A percentile compares a stretch with the other conserved stretches of the same genome.
These are phyloP conservation scores for Pseudogymnoascus sp. DNA, from an alignment of 2,329 filamentous ascomycete species.

Conservation along the genomic window DNA sequence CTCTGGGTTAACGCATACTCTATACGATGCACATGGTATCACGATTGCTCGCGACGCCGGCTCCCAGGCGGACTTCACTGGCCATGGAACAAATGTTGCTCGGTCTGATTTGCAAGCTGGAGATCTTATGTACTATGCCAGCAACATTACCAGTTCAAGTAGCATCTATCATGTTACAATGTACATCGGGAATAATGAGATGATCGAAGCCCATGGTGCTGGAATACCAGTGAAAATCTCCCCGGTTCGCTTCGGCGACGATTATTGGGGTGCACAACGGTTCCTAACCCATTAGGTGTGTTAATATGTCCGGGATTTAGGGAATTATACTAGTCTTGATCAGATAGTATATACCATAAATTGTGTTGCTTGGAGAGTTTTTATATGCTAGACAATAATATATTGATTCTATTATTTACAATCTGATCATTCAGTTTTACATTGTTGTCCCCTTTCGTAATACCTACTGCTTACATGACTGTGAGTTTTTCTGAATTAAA, in stretches of 20 bases:
- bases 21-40: not conserved
- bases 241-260: not conserved
- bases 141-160: not conserved
- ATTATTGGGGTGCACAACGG: not conserved
- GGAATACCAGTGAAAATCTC: not conserved
- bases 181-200: not conserved
- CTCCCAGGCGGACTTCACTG: not conserved
- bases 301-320: not conserved
- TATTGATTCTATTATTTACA: not conserved
- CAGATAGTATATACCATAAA: not conserved
- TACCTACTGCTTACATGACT: not conserved
- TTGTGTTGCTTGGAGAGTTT: not conserved
- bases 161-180: not conserved
- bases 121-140: not conserved
- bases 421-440: not conserved
- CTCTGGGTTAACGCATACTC: not conserved
- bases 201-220: not conserved
- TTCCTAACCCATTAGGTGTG: not conserved
- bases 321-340: not conserved
- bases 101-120: not conserved
- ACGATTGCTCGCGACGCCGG: not conserved
- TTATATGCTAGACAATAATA: not conserved
- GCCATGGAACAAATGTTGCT: not conserved
- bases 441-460: not conserved
- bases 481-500: not conserved